A percentile compares a stretch with the other conserved stretches of the same genome.
phyloP scores from a whole-genome alignment of 2,329 filamentous ascomycete genomes.

The Camptophora hylomeconis region DNA sequence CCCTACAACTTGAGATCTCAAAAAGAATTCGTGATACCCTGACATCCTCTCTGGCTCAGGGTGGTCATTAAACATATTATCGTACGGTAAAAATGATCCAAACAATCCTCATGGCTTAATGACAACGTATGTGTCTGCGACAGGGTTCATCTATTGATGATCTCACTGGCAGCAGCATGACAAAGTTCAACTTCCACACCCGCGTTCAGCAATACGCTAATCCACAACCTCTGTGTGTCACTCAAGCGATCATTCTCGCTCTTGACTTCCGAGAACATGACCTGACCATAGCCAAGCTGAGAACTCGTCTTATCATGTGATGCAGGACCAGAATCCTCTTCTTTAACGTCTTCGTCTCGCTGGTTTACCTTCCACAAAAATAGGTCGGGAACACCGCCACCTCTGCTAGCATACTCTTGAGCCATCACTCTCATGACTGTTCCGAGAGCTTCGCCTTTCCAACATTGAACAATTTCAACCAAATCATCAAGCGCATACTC shows the following conservation, averaged over 20 bases:
- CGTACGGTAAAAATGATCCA: no score
- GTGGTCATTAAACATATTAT: no score
- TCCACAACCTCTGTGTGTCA: slow-evolving; percentile 93
- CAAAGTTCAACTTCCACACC: slow-evolving; percentile 78
- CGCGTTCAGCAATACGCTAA: slow-evolving; percentile 76
- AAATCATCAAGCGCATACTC: slow-evolving; percentile 63
- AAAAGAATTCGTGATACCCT: no score
- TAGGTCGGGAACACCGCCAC: slow-evolving; percentile 81
- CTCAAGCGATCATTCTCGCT: slow-evolving; percentile 84
- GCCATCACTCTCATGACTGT: slow-evolving; percentile 86
- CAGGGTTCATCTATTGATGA: no score
- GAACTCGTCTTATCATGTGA: slow-evolving; percentile 19
- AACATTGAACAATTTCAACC: slow-evolving; percentile 64
- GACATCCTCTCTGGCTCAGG: no score
- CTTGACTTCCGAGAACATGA: slow-evolving; percentile 71
- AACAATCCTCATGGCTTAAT: no score
- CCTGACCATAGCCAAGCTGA: slow-evolving; percentile 37
- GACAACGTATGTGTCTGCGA: no score
- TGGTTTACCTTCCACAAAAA: slow-evolving; percentile 60
- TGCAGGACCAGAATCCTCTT: slow-evolving; percentile 2
- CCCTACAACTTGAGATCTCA: no score
- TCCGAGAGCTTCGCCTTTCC: slow-evolving; percentile 66
- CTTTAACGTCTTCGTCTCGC: slow-evolving; percentile 18
- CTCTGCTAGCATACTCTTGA: slow-evolving; percentile 80
- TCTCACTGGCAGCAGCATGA: slow-evolving; percentile 47